A percentile compares a stretch with the other conserved stretches of the same genome.
Conservation (phyloP, 2,329 filamentous ascomycete genomes). For the Rugonectria rugulosa region DNA sequence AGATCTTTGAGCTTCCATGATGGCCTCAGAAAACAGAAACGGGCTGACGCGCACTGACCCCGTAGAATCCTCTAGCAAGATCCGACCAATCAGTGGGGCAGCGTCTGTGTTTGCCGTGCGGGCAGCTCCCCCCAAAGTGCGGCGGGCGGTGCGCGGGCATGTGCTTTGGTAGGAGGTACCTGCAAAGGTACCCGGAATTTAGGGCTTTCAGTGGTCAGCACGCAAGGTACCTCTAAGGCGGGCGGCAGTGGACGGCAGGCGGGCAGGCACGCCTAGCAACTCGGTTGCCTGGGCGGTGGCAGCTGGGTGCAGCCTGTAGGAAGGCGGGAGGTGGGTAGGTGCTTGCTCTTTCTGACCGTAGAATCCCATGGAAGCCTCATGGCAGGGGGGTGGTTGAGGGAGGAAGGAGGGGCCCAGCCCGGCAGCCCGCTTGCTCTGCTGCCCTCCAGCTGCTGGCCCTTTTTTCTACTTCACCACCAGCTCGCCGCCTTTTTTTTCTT, state of each 20-base stretch:
- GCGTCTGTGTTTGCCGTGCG: slow-evolving; percentile 18
- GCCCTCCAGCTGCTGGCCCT: slow-evolving; percentile 35
- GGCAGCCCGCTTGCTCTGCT: slow-evolving; percentile 6
- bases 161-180: slow-evolving; percentile 1
- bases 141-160: slow-evolving; percentile 10
- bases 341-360: slow-evolving; percentile 41
- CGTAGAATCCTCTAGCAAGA: slow-evolving; percentile 36
- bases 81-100: slow-evolving; percentile 31
- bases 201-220: neutral
- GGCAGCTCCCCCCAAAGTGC: slow-evolving; percentile 15
- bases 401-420: slow-evolving; percentile 37
- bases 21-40: neutral
- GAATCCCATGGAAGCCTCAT: slow-evolving; percentile 57
- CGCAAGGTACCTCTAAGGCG: neutral
- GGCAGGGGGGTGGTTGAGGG: slow-evolving; percentile 34
- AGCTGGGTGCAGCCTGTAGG: neutral
- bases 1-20: slow-evolving; percentile 5
- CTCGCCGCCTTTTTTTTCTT: slow-evolving; percentile 35
- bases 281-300: slow-evolving; percentile 21
- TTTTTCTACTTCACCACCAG: slow-evolving; percentile 46
- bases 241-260: neutral
- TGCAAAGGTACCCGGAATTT: neutral
- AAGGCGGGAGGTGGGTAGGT: neutral
- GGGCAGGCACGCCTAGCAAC: neutral
- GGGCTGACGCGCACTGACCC: slow-evolving; percentile 5